A percentile compares a stretch with the other conserved stretches of the same genome.
Conservation (phyloP, 176 grass and related monocot genomes). For the Oryza longistaminata region DNA sequence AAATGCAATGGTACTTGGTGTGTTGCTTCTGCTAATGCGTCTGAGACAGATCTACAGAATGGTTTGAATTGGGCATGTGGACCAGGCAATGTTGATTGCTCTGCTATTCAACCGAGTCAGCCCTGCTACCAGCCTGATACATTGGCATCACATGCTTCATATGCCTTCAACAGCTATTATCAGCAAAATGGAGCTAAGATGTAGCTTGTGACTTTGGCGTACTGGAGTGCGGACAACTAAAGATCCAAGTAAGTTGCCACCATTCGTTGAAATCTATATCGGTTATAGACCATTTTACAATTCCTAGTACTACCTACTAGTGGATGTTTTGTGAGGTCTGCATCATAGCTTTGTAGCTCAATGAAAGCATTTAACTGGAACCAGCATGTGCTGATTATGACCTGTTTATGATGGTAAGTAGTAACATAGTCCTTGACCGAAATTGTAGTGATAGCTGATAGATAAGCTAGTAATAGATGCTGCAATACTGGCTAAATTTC, state of each 20-base stretch:
- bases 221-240: conserved; percentile 65
- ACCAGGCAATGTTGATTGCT: conserved; percentile 90
- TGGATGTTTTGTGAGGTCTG: neutral
- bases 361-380: neutral
- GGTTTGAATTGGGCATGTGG: conserved; percentile 94
- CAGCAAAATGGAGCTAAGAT: conserved; percentile 90
- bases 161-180: conserved; percentile 84
- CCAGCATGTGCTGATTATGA: neutral
- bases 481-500: neutral
- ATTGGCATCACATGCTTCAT: conserved; percentile 81
- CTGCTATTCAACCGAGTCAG: conserved; percentile 93
- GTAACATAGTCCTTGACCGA: neutral
- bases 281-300: neutral
- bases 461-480: neutral
- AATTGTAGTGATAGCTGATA: neutral
- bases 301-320: neutral
- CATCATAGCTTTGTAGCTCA: neutral
- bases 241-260: conserved; percentile 78
- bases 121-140: conserved; percentile 88
- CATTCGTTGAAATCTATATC: neutral
- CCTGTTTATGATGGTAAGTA: neutral
- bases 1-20: conserved; percentile 82
- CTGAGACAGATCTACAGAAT: conserved; percentile 74
- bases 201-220: conserved; percentile 84
- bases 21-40: conserved; percentile 79